Base-by-base conservation (phyloP, 2,329 filamentous ascomycete species). In the Aspergillus pseudotamarii region DNA sequence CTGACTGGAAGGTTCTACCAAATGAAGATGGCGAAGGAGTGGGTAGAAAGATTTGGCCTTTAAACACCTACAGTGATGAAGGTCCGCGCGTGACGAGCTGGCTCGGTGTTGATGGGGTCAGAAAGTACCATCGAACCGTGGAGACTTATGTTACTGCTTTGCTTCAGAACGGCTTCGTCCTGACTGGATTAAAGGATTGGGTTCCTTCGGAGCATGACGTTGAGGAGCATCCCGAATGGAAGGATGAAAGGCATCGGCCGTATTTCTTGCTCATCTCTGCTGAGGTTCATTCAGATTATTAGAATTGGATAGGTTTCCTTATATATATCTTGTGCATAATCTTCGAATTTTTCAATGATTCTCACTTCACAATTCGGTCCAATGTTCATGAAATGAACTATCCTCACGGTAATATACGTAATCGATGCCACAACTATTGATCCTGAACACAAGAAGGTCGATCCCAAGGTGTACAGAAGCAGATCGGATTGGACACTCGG, bases 41-140 rank as follows among this genome's bases (percentile, higher is more conserved):
- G n/a, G 71, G 72, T n/a, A 63, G 68, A n/a, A 72, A 69, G 36
- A 73, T 75, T 26, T 84, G 81, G 82, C 76, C 76, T 34, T 66
- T 83, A 41, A 76, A 81, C 67, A 71, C 71, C 36, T 83, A 83
- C 64, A 70, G 78, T 21, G 68, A 72, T 6, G 81, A 84, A 69
- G 81, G 81, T 1, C 66, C 75, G 60, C 72, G 81, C 23, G 69
- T 73, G 32, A 78, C 76, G 5, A 75, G 76, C 55, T 84, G 82
- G 81, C 66, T 84, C 46, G 79, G 76, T 11, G 67, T 76, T 21
- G 79, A 78, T 1, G 54, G 59, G 6, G 78, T 81, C 59, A 69
- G 75, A 60, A 84, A 84, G 71, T 79, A 84, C 67, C 81, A 84
- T 70, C 78, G 81, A 4, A 83, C 81, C 10, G 66, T 82, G 23